Percentiles rank a stretch among this genome's conserved stretches.
Conservation (phyloP, 1,139 yeast genomes). For the Saccharomyces hybrid region DNA sequence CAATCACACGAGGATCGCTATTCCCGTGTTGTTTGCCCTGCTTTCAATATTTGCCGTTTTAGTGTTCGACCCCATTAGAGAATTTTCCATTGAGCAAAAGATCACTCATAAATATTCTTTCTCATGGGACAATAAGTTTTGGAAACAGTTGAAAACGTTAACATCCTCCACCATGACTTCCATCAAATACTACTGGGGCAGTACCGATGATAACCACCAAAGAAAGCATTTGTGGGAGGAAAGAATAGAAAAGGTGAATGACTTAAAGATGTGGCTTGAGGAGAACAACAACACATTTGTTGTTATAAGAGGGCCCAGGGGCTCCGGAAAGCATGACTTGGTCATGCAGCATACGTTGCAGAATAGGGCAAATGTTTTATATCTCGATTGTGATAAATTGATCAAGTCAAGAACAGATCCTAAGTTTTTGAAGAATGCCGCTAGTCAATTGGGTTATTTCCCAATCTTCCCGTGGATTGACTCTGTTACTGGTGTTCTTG, state of each 20-base stretch:
- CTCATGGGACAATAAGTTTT: slow-evolving; percentile 30
- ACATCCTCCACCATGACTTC: slow-evolving; percentile 36
- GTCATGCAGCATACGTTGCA: slow-evolving; percentile 63
- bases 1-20: slow-evolving; percentile 70
- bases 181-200: slow-evolving; percentile 35
- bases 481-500: slow-evolving; percentile 68
- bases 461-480: slow-evolving; percentile 94
- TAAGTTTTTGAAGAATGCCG: slow-evolving; percentile 56
- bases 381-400: slow-evolving; percentile 71
- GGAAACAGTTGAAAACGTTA: slow-evolving; percentile 31
- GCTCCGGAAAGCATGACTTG: slow-evolving; percentile 82
- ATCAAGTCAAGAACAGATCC: slow-evolving; percentile 69
- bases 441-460: slow-evolving; percentile 77
- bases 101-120: slow-evolving; percentile 49
- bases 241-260: slow-evolving; percentile 57
- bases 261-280: slow-evolving; percentile 68
- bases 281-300: slow-evolving; percentile 76
- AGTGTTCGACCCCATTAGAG: slow-evolving; percentile 87
- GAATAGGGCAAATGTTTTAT: slow-evolving; percentile 51
- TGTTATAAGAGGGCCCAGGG: slow-evolving; percentile 85
- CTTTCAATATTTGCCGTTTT: slow-evolving; percentile 74
- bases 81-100: slow-evolving; percentile 67
- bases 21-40: slow-evolving; percentile 49
- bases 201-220: slow-evolving; percentile 32
- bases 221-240: slow-evolving; percentile 59